These are phyloP conservation scores for Thuja plicata DNA, from an alignment of 83 land plant species.

Conservation along the genomic window DNA sequence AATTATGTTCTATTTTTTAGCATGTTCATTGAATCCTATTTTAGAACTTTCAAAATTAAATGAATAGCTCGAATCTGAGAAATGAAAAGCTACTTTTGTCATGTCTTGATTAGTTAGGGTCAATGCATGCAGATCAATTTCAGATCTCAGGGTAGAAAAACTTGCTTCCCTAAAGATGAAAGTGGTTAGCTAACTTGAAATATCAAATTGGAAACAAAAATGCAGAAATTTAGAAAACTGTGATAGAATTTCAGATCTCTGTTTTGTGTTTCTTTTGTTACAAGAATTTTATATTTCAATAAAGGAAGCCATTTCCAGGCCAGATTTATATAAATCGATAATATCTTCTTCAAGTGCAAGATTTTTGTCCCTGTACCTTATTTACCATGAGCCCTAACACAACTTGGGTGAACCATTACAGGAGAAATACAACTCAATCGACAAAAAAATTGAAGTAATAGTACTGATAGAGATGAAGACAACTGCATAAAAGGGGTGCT, in stretches of 20 bases:
- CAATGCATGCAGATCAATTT: too few relatives aligned
- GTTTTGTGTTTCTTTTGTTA: background rate
- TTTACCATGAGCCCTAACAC: background rate
- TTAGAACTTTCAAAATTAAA: too few relatives aligned
- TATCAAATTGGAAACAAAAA: background rate
- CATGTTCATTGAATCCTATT: too few relatives aligned
- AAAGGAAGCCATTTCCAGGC: background rate
- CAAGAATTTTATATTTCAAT: too few relatives aligned
- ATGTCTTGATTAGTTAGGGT: too few relatives aligned
- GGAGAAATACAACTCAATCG: slow-evolving; percentile 20
- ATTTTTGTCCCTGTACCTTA: background rate
- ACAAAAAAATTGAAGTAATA: slow-evolving; percentile 81
- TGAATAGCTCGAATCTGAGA: too few relatives aligned
- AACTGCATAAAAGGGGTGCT: slow-evolving; percentile 89
- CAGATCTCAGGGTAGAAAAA: too few relatives aligned
- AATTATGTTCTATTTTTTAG: too few relatives aligned
- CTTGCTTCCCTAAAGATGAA: too few relatives aligned
- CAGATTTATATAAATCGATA: background rate
- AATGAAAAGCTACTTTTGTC: too few relatives aligned
- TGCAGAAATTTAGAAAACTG: background rate
- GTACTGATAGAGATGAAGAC: slow-evolving; percentile 89
- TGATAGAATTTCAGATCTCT: background rate
- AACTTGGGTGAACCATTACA: background rate
- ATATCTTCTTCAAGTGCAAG: background rate
- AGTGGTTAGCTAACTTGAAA: background rate